Evolutionary conservation across 2,329 filamentous ascomycete species (phyloP), one percentile per base, ranked within the genome.

Genomic region (Pseudohalonectria lignicola): DNA sequence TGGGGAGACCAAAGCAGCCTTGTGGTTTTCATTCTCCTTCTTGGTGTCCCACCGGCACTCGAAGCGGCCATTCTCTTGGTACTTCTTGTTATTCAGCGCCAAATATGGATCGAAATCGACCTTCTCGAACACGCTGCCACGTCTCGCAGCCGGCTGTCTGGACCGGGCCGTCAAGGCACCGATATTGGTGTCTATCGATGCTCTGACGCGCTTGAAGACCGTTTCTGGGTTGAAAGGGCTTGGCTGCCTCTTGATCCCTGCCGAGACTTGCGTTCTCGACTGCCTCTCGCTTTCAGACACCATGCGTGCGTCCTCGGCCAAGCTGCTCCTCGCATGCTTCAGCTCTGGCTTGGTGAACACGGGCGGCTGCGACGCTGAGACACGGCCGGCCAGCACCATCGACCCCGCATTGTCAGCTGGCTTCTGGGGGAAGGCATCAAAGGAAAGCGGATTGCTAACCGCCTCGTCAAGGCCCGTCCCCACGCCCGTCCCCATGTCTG

Each of bases 321-420:
- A 53, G 12, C 63, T 67, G 50, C 72, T 76, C 43, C 73, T 62
- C 2, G 73, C 72, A 55, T 77, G 72, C 43, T 66, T 69, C 26
- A 77, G 52, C 45, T 77, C 71, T 2, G 74, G 74, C 43, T 76
- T 77, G n/a, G 71, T 62, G 46, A 78, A 78, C 4, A 68, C 61
- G 2, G 56, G 53, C 15, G 13, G 50, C 20, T 13, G 30, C 17
- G n/a, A n/a, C n/a, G n/a, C n/a, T n/a, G n/a, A n/a, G n/a, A n/a
- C n/a, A n/a, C n/a, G n/a, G n/a, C n/a, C n/a, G n/a, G n/a, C n/a
- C n/a, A n/a, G n/a, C n/a, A n/a, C n/a, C n/a, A n/a, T n/a, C n/a
- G n/a, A n/a, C n/a, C n/a, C n/a, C n/a, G n/a, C 37, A 2, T 35
- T 31, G 12, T 36, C 21, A 19, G 34, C 39, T 39, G 33, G 28